Evolutionary conservation across 1,284 basidiomycete genomes (phyloP), one percentile per base, ranked within the genome.

Genomic region (Anthracocystis setariae): DNA sequence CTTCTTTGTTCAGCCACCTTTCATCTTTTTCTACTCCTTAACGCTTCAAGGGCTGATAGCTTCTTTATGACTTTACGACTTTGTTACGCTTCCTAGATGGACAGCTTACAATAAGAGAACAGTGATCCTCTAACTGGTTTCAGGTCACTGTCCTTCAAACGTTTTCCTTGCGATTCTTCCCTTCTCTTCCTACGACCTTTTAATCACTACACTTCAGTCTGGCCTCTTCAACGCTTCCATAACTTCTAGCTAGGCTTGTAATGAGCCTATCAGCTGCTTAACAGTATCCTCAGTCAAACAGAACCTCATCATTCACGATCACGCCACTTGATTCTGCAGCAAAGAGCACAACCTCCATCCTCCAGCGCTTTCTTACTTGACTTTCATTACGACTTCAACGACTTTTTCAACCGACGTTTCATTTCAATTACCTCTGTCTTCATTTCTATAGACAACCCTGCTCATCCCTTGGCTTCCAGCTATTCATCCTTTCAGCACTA

Each of bases 31-130:
- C 49, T 32, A 38, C 39, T 54, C 48, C 49, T 20, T 59, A 32
- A 57, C 61, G 61, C 32, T 50, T 45, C 54, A 29, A 64, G 54
- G 61, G 46, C 50, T 55, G 53, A 20, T 54, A 50, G 46, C 46
- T 37, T 46, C 24, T 23, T 18, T 17, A 27, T 27, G 47, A 24
- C 29, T 33, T 50, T 27, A 55, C 59, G 59, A 46, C 40, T 42
- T 42, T 18, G n/a, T 17, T 42, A 42, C 21, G 8, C 40, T 42
- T 42, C 40, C 40, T 42, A 15, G 40, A 23, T 2, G 40, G 40
- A 42, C 40, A 21, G 18, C 21, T 21, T 23, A 21, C 18, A 20
- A 42, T 18, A 23, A 23, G 42, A 27, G 9, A 29, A 23, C 24
- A 24, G 47, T 9, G 46, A 39, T 37, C 8, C 33, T 40, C 46